Percentiles rank a stretch among this genome's conserved stretches.
phyloP scores from a whole-genome alignment of 495 filamentous ascomycete species.

The Opeltia flavorubescens region DNA sequence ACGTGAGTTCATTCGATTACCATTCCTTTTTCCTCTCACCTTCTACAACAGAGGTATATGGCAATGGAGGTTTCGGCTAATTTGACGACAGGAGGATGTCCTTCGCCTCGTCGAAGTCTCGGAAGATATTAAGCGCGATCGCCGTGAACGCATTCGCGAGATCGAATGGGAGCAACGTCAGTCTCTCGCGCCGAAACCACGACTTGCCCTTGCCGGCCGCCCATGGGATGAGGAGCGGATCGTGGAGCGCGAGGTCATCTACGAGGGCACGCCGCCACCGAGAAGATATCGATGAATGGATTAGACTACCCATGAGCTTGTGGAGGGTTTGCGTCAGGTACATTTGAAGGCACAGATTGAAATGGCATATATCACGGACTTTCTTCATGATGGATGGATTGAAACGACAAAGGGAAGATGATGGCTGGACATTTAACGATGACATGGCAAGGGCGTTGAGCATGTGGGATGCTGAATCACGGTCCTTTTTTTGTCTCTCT shows the following conservation, averaged over 20 bases:
- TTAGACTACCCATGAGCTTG: background rate
- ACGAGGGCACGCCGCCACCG: constrained; percentile 22
- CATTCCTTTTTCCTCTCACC: constrained; percentile 2
- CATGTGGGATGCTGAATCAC: background rate
- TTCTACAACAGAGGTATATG: constrained; percentile 15
- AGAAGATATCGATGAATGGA: constrained; percentile 6
- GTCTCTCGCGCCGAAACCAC: constrained; percentile 15
- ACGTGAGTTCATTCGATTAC: too few species aligned
- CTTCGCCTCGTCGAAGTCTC: constrained; percentile 67
- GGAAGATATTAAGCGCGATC: constrained; percentile 63
- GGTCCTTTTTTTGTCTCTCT: background rate
- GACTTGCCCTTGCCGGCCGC: constrained; percentile 12
- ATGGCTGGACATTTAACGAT: background rate
- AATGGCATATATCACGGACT: background rate
- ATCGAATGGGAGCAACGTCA: constrained; percentile 60
- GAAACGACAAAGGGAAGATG: background rate
- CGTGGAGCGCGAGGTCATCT: constrained; percentile 43
- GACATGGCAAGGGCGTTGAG: constrained; percentile 1
- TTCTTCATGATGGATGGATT: background rate
- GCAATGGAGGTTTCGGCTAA: background rate
- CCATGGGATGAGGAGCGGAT: constrained; percentile 41
- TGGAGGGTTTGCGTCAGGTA: background rate
- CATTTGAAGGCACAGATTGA: background rate
- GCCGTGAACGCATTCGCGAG: constrained; percentile 63
- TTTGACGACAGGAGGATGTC: constrained; percentile 75